phyloP scores from a whole-genome alignment of 2,329 filamentous ascomycete genomes.

The Fusarium sp. region DNA sequence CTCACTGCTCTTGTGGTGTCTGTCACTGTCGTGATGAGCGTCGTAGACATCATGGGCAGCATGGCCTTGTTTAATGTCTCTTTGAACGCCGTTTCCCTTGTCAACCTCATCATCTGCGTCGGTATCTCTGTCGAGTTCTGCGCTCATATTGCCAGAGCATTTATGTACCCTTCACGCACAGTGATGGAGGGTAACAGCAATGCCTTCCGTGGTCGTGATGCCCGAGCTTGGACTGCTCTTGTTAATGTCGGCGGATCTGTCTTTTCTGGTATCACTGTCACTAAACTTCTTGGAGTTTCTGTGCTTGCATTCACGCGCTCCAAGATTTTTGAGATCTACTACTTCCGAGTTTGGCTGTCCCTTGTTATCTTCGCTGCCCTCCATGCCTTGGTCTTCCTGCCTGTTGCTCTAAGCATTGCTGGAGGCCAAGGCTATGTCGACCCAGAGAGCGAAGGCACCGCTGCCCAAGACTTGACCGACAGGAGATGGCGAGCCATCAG shows the following conservation, averaged over 20 bases:
- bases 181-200: slow-evolving; percentile 83
- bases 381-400: slow-evolving; percentile 91
- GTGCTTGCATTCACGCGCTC: slow-evolving; percentile 94
- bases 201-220: slow-evolving; percentile 83
- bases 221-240: slow-evolving; percentile 90
- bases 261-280: slow-evolving; percentile 95
- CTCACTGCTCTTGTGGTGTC: slow-evolving; percentile 86
- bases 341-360: slow-evolving; percentile 96
- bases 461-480: slow-evolving; percentile 89
- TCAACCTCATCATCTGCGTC: slow-evolving; percentile 97
- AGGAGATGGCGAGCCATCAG: slow-evolving; percentile 82
- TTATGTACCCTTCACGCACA: slow-evolving; percentile 88
- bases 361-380: slow-evolving; percentile 89
- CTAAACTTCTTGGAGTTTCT: slow-evolving; percentile 90
- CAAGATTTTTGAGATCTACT: slow-evolving; percentile 99
- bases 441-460: slow-evolving; percentile 85
- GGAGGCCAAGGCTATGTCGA: slow-evolving; percentile 92
- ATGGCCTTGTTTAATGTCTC: slow-evolving; percentile 93
- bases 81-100: slow-evolving; percentile 93
- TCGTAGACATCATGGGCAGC: slow-evolving; percentile 92
- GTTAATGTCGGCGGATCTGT: slow-evolving; percentile 96
- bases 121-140: slow-evolving; percentile 98
- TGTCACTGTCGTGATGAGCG: slow-evolving; percentile 89
- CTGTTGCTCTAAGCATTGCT: slow-evolving; percentile 86
- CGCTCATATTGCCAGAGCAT: slow-evolving; percentile 94